Conservation (phyloP, 768 basidiomycete genomes). For the Tricholoma terreum region DNA sequence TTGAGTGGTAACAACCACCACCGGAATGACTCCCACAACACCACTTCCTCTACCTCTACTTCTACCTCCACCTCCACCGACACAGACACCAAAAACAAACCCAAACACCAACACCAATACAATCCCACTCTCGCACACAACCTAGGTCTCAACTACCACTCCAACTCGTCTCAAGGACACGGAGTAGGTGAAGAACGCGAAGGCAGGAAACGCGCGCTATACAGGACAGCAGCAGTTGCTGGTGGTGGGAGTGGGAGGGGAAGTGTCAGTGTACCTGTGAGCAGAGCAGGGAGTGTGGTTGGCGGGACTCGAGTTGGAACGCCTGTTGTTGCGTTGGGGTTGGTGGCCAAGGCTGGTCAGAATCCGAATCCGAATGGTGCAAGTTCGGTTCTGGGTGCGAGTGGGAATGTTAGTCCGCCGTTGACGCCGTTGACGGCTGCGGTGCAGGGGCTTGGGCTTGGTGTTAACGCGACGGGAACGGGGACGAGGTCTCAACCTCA, state of each 20-base stretch:
- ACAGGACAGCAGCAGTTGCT: constrained; percentile 1
- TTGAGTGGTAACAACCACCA: constrained; percentile 12
- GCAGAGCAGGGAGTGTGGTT: constrained; percentile 29
- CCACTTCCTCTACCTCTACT: neutral
- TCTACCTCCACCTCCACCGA: constrained; percentile 7
- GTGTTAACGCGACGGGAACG: constrained; percentile 8
- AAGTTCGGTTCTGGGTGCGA: constrained; percentile 14
- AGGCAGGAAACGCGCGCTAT: constrained; percentile 10
- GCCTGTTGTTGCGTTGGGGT: too few relatives aligned
- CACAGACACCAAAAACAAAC: constrained; percentile 11
- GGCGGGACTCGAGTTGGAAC: constrained; percentile 31
- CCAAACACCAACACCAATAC: neutral
- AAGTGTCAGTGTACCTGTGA: constrained; percentile 35
- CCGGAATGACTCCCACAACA: neutral
- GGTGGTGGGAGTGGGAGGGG: too few relatives aligned
- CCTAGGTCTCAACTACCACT: neutral
- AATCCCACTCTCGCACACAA: neutral
- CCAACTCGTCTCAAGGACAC: neutral
- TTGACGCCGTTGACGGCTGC: constrained; percentile 23
- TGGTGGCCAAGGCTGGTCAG: constrained; percentile 4
- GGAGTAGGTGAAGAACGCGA: constrained; percentile 18
- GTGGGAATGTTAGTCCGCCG: constrained; percentile 12
- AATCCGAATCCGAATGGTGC: neutral
- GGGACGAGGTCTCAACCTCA: constrained; percentile 32
- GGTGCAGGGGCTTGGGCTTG: constrained; percentile 24